Base-by-base conservation (phyloP, 257 asterid species). In the Paulownia fortunei region DNA sequence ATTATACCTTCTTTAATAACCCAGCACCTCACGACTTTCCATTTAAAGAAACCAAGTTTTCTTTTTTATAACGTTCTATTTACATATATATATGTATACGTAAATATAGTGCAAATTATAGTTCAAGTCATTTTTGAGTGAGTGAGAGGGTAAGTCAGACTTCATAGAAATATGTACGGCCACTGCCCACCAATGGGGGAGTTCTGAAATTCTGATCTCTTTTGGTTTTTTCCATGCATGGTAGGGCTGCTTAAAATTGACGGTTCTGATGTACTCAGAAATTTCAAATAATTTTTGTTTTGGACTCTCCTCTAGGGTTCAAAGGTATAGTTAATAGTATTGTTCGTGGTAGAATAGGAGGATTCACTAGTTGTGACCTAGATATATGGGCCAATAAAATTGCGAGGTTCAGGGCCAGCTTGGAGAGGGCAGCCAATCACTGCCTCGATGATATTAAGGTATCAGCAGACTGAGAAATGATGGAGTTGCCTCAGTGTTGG, bases 391-490 rank as follows among this genome's bases (percentile, higher is more conserved):
- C 87, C 89, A 86, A 86, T 92, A 73, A 77, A 66, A 52, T 73
- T 69, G 82, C 83, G 76, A 84, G 87, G 76, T 76, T 36, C 71
- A 66, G 84, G 76, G 87, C 87, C 88, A 87, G 73, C 82, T 78
- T 71, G 88, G 88, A 90, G 79, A 73, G 78, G 77, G 77, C 88
- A 89, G 86, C 94, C 92, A 91, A 83, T 88, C 91, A 85, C 82
- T 82, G 75, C 32, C 84, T 93, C 96, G 98, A 86, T 65, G 87
- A 85, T 80, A 84, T 86, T 93, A 89, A 89, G 98, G 97, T 85
- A 60, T 71, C 74, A 85, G 84, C 79, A 68, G 81, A 81, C 68
- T 76, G 56, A 76, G 78, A 79, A 77, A 73, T 37, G 24, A 11
- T 24, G 67, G 82, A 16, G 34, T 63, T 58, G 18, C 65, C 49